phyloP scores from a whole-genome alignment of 768 basidiomycete genomes.

The Leccinum sublutescens region DNA sequence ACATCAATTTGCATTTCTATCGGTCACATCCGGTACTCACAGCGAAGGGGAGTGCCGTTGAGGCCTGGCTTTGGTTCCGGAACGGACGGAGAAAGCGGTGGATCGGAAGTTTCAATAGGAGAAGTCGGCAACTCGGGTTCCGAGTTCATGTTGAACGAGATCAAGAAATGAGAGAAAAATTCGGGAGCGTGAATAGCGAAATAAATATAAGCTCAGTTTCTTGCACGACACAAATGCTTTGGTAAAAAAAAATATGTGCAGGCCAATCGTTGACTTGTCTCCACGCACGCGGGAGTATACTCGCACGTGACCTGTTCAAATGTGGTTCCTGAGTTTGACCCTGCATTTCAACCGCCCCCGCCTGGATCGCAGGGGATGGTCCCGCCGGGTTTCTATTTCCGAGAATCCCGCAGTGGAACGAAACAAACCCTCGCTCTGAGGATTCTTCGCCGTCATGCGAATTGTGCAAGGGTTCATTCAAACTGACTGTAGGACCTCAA shows the following conservation, averaged over 20 bases:
- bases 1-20: constrained; percentile 1
- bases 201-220: constrained; percentile 1
- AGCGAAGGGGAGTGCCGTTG: constrained; percentile 73
- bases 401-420: background rate
- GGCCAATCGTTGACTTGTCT: constrained; percentile 4
- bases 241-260: background rate
- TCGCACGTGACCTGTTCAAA: background rate
- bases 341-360: background rate
- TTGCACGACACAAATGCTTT: constrained; percentile 1
- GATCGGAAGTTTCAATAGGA: constrained; percentile 65
- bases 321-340: background rate
- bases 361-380: background rate
- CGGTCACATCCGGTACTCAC: constrained; percentile 45
- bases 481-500: constrained; percentile 7
- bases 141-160: constrained; percentile 17
- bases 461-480: constrained; percentile 11
- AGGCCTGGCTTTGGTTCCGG: constrained; percentile 72
- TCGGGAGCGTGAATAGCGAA: background rate
- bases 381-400: background rate
- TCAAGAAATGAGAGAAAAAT: background rate
- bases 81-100: constrained; percentile 44
- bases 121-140: constrained; percentile 34
- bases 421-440: background rate
- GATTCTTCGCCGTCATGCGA: background rate
- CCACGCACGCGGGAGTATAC: constrained; percentile 8